phyloP scores from a whole-genome alignment of 106 monocot species.

The Platanthera zijinensis region DNA sequence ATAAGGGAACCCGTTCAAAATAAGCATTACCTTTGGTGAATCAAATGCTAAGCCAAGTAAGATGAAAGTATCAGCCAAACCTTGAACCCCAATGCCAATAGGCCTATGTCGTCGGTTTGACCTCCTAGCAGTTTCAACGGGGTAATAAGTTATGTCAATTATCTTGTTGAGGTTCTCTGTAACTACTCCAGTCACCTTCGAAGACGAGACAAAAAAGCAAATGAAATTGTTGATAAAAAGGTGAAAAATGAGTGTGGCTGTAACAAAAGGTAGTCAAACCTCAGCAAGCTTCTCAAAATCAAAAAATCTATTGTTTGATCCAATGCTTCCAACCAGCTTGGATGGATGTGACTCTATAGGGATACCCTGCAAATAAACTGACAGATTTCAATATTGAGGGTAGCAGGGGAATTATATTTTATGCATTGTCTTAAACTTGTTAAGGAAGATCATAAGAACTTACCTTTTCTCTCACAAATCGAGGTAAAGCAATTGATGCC shows the following conservation, averaged over 20 bases:
- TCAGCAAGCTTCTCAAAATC: conserved; percentile 84
- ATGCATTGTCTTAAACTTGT: neutral
- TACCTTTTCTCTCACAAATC: conserved; percentile 75
- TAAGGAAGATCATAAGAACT: neutral
- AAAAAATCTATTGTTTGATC: conserved; percentile 64
- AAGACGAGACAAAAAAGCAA: conserved; percentile 4
- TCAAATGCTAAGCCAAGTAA: conserved; percentile 85
- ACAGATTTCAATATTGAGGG: neutral
- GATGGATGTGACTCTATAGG: conserved; percentile 75
- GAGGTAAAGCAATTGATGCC: conserved; percentile 81
- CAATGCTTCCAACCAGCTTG: conserved; percentile 74
- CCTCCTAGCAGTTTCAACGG: conserved; percentile 73
- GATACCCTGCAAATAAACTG: conserved; percentile 34
- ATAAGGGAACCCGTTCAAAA: neutral
- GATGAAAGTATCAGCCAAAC: conserved; percentile 81
- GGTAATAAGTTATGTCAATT: conserved; percentile 89
- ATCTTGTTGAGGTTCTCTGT: conserved; percentile 89
- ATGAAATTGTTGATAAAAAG: neutral
- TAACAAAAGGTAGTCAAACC: conserved; percentile 26
- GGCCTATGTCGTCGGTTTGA: conserved; percentile 73
- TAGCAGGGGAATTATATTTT: too few species aligned
- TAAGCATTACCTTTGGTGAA: conserved; percentile 50
- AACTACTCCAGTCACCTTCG: conserved; percentile 61
- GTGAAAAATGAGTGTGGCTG: neutral
- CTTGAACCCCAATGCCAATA: conserved; percentile 91